phyloP scores from a whole-genome alignment of 768 basidiomycete genomes.

The Leccinum aurantiacum region DNA sequence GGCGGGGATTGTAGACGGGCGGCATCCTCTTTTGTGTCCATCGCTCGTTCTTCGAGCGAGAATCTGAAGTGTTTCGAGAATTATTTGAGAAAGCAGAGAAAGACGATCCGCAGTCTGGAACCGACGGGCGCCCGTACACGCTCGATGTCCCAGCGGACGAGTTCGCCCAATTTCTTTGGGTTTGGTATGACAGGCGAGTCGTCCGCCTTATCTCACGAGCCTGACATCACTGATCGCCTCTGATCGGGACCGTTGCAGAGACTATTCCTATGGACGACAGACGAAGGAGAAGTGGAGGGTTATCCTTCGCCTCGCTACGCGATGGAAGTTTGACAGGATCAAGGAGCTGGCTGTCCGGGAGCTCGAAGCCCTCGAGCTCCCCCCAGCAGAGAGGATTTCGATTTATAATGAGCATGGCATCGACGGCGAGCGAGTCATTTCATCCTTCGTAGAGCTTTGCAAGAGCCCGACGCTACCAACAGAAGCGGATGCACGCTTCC shows the following conservation, averaged over 20 bases:
- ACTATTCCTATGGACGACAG: constrained; percentile 53
- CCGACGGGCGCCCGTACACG: constrained; percentile 42
- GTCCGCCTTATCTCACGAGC: neutral
- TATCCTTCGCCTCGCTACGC: constrained; percentile 53
- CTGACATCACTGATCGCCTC: neutral
- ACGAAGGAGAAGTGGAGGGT: constrained; percentile 49
- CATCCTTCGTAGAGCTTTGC: constrained; percentile 53
- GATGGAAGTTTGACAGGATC: constrained; percentile 57
- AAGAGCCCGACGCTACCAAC: constrained; percentile 50
- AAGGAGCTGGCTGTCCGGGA: constrained; percentile 53
- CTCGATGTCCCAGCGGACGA: constrained; percentile 44
- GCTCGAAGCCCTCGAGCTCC: constrained; percentile 46
- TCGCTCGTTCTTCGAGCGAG: constrained; percentile 56
- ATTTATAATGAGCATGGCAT: constrained; percentile 56
- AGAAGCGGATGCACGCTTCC: constrained; percentile 50
- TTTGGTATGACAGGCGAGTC: constrained; percentile 56
- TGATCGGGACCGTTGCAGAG: constrained; percentile 33
- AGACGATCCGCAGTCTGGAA: constrained; percentile 30
- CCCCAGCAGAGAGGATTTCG: constrained; percentile 52
- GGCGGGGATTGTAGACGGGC: constrained; percentile 41
- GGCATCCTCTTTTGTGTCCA: constrained; percentile 53
- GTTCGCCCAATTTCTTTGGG: constrained; percentile 48
- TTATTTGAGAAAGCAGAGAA: constrained; percentile 34
- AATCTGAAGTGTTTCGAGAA: constrained; percentile 46
- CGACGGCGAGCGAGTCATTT: constrained; percentile 49